Percentiles rank a stretch among this genome's conserved stretches.
phyloP scores from a whole-genome alignment of 768 basidiomycete species.

The Tubosaeta sp. region DNA sequence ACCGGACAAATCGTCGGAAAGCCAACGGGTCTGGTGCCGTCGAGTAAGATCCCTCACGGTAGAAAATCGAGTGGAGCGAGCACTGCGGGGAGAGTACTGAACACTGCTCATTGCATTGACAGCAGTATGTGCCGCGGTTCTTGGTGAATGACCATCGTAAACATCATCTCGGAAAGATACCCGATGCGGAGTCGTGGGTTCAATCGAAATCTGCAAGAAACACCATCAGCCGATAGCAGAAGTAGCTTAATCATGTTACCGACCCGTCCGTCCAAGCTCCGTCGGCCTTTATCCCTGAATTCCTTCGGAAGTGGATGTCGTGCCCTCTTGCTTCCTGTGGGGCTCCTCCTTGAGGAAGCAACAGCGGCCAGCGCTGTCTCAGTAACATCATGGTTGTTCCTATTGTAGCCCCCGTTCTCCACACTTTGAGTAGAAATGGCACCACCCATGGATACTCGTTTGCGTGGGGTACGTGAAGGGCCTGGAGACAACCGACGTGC shows the following conservation, averaged over 20 bases:
- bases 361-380: conserved; percentile 60
- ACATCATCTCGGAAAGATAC: conserved; percentile 20
- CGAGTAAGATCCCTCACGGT: conserved; percentile 47
- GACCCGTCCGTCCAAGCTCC: conserved; percentile 41
- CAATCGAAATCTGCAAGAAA: conserved; percentile 26
- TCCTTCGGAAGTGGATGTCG: conserved; percentile 49
- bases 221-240: background rate
- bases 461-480: conserved; percentile 39
- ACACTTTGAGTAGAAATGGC: conserved; percentile 26
- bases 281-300: conserved; percentile 37
- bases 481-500: conserved; percentile 36
- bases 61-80: conserved; percentile 36
- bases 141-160: conserved; percentile 20
- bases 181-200: conserved; percentile 40
- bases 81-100: conserved; percentile 28
- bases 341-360: conserved; percentile 52
- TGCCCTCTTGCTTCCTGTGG: conserved; percentile 40
- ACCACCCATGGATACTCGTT: conserved; percentile 38
- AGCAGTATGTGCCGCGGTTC: conserved; percentile 23
- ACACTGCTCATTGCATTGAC: conserved; percentile 15
- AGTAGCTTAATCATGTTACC: conserved; percentile 9
- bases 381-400: conserved; percentile 38
- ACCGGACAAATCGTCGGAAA: conserved; percentile 44
- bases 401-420: conserved; percentile 20
- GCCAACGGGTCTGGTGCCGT: conserved; percentile 51